These are phyloP conservation scores for Pistacia integerrima DNA, from an alignment of 345 rosid species.

Conservation along the genomic window DNA sequence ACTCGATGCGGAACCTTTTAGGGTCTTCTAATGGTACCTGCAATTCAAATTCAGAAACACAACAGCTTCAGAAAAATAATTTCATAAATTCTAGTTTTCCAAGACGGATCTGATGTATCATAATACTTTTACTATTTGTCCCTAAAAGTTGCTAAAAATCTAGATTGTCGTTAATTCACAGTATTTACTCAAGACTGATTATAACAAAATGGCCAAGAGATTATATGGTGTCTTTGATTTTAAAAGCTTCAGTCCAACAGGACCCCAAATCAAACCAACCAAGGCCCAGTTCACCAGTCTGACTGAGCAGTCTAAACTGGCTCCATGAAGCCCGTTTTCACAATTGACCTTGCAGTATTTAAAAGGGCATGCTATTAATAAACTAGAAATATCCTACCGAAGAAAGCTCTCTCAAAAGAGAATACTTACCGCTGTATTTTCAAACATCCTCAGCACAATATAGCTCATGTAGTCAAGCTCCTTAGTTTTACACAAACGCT, in stretches of 20 bases:
- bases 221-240: no score
- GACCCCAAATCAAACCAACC: neutral
- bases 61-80: neutral
- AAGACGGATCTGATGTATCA: neutral
- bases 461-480: slow-evolving; percentile 99
- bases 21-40: slow-evolving; percentile 91
- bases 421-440: slow-evolving; percentile 74
- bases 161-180: neutral
- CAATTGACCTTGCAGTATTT: neutral
- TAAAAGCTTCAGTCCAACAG: no score
- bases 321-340: neutral
- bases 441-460: slow-evolving; percentile 88
- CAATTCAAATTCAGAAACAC: slow-evolving; percentile 13
- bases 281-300: neutral
- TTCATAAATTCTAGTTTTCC: neutral
- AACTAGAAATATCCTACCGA: neutral
- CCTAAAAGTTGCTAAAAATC: neutral
- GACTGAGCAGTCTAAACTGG: neutral
- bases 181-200: neutral
- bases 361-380: neutral
- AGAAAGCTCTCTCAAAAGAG: neutral
- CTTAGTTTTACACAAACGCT: slow-evolving; percentile 76
- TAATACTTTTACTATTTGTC: neutral
- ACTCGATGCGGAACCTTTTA: slow-evolving; percentile 79
- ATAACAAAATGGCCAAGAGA: neutral